These are phyloP conservation scores for Mycena vulgaris DNA, from an alignment of 768 basidiomycete species.

Conservation along the genomic window DNA sequence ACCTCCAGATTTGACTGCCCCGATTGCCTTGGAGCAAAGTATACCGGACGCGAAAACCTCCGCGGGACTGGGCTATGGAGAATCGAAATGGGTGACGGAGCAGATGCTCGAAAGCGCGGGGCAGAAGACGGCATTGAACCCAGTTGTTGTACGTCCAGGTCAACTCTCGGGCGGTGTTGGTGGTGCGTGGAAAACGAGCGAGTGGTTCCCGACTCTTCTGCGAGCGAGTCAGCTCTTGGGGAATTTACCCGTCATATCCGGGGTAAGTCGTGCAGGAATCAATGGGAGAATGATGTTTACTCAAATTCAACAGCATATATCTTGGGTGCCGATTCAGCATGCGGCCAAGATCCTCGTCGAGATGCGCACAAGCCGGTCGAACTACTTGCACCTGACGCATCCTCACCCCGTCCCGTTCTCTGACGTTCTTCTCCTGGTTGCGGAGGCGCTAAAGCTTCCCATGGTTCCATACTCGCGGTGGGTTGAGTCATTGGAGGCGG, in stretches of 20 bases:
- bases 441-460: not conserved
- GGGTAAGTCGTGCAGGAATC: slow-evolving; percentile 42
- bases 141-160: slow-evolving; percentile 55
- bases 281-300: not conserved
- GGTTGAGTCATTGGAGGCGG: not conserved
- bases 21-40: slow-evolving; percentile 34
- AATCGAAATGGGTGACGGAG: no score
- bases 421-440: not conserved
- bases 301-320: slow-evolving; percentile 35
- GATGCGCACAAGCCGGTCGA: not conserved
- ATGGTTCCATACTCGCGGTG: slow-evolving; percentile 8
- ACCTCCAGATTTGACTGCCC: slow-evolving; percentile 47
- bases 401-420: slow-evolving; percentile 2
- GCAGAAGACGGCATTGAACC: slow-evolving; percentile 44
- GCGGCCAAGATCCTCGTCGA: not conserved
- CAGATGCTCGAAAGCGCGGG: slow-evolving; percentile 50
- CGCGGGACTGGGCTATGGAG: slow-evolving; percentile 53
- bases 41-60: slow-evolving; percentile 42
- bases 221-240: slow-evolving; percentile 43
- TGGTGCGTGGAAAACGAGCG: slow-evolving; percentile 56
- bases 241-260: slow-evolving; percentile 48
- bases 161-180: slow-evolving; percentile 53
- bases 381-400: slow-evolving; percentile 13
- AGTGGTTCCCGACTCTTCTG: slow-evolving; percentile 60
- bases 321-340: slow-evolving; percentile 45